A percentile compares a stretch with the other conserved stretches of the same genome.
phyloP scores from a whole-genome alignment of 371 early-diverging fungal species.

The Mortierella sp. region DNA sequence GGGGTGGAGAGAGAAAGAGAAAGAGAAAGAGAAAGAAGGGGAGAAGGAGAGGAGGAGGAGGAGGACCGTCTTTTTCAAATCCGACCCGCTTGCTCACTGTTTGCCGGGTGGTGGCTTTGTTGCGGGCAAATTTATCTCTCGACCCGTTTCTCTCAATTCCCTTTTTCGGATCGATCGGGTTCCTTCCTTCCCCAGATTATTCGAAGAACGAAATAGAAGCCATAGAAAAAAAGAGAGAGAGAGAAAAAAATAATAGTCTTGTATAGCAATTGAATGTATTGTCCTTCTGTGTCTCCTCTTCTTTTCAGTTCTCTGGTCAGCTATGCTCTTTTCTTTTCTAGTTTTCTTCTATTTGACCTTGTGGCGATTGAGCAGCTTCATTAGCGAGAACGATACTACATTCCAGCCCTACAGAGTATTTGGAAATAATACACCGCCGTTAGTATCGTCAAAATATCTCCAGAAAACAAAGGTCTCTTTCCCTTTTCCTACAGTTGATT shows the following conservation, averaged over 20 bases:
- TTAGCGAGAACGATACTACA: conserved; percentile 5
- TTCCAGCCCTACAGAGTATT: conserved; percentile 6
- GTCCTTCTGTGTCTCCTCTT: background rate
- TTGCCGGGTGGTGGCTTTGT: conserved; percentile 1
- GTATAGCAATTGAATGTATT: background rate
- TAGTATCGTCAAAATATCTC: background rate
- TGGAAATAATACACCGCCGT: background rate
- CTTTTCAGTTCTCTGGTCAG: conserved; percentile 27
- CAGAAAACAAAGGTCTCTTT: background rate
- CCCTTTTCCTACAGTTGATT: background rate
- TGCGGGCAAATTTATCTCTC: too few relatives aligned
- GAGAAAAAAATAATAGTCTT: background rate
- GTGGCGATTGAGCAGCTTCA: conserved; percentile 18
- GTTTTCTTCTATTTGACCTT: conserved; percentile 11
- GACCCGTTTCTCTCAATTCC: background rate
- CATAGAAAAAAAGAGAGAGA: background rate
- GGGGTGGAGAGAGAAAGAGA: background rate
- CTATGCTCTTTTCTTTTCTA: conserved; percentile 19
- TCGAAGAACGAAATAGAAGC: background rate
- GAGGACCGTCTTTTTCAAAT: background rate
- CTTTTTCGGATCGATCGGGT: background rate
- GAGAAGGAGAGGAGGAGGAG: too few relatives aligned
- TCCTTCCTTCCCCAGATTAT: background rate
- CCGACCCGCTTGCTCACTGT: background rate
- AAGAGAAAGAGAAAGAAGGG: background rate